phyloP scores from a whole-genome alignment of 306 rosid genomes.

The Cucurbita pepo region DNA sequence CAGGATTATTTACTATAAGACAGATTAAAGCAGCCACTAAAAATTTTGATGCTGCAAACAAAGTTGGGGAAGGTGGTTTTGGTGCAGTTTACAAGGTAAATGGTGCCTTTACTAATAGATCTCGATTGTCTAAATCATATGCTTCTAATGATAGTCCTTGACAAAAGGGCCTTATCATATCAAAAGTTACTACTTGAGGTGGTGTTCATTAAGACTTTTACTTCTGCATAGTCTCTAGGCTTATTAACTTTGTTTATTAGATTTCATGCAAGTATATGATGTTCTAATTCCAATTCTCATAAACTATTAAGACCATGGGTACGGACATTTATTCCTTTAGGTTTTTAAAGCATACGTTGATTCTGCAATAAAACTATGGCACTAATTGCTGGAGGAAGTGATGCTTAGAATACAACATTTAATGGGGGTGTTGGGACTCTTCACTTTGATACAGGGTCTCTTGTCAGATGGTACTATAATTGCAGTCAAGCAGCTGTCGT shows the following conservation, averaged over 20 bases:
- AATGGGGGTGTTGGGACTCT: background rate
- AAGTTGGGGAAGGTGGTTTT: conserved; percentile 94
- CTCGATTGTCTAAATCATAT: background rate
- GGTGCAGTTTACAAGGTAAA: conserved; percentile 84
- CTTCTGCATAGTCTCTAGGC: background rate
- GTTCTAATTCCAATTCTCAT: background rate
- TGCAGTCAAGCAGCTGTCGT: conserved; percentile 85
- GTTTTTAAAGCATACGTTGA: background rate
- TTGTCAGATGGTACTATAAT: conserved; percentile 69
- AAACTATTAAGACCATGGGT: background rate
- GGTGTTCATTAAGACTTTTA: background rate
- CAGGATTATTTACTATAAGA: conserved; percentile 59
- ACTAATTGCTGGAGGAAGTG: background rate
- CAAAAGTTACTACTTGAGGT: background rate
- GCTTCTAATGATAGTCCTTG: background rate
- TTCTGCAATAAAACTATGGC: background rate
- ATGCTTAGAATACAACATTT: background rate
- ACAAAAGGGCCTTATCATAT: background rate
- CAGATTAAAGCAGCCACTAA: conserved; percentile 77
- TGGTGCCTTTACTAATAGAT: background rate
- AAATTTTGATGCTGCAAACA: conserved; percentile 58
- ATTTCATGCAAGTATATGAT: background rate
- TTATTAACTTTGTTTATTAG: background rate
- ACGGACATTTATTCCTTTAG: background rate
- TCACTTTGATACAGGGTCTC: conserved; percentile 43